phyloP scores from a whole-genome alignment of 2,329 filamentous ascomycete species.

The Periconia sp. region DNA sequence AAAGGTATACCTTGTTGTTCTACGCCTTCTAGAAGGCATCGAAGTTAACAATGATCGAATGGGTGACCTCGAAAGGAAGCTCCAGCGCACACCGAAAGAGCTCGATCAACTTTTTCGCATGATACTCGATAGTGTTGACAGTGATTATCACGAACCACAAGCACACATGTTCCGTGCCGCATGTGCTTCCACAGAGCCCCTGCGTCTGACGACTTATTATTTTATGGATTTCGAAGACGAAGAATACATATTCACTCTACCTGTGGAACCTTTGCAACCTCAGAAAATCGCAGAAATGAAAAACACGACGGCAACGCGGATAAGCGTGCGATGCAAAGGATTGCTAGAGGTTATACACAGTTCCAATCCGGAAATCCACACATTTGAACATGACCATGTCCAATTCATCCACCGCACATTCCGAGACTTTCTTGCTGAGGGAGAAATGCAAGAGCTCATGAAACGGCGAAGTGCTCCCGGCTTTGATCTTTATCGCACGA shows the following conservation, averaged over 20 bases:
- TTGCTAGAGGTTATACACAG: neutral
- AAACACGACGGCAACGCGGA: neutral
- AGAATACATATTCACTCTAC: neutral
- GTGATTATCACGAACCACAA: neutral
- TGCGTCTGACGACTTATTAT: neutral
- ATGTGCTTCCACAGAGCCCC: neutral
- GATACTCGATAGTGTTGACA: neutral
- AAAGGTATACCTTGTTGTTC: constrained; percentile 4
- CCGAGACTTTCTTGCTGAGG: neutral
- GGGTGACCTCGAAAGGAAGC: neutral
- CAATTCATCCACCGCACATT: neutral
- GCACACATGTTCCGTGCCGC: neutral
- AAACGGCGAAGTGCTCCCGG: neutral
- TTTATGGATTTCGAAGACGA: neutral
- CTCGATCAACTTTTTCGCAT: neutral
- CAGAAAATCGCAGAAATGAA: neutral
- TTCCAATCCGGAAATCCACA: neutral
- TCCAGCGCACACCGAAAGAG: neutral
- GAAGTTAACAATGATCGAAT: constrained; percentile 4
- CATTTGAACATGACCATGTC: neutral
- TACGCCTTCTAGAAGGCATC: constrained; percentile 7
- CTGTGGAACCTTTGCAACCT: neutral
- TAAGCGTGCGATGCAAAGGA: neutral
- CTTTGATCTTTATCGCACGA: neutral
- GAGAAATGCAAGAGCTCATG: neutral